phyloP scores from a whole-genome alignment of 2,329 filamentous ascomycete species.

The Pezicula rhizophila region DNA sequence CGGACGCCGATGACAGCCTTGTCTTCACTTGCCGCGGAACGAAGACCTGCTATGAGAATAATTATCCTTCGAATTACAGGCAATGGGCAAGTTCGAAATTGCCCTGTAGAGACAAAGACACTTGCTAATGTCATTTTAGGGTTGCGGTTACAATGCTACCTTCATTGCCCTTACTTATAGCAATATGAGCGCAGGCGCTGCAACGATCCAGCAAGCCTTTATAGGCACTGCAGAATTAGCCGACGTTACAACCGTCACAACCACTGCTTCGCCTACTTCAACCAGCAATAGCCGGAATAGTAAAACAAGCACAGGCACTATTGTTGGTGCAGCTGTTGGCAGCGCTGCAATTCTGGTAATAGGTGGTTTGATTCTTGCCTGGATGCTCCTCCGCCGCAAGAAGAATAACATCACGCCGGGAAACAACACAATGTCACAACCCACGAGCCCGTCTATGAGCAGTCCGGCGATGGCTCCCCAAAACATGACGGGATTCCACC shows the following conservation, averaged over 20 bases:
- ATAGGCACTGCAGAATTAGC: constrained; percentile 4
- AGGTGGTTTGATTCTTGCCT: background rate
- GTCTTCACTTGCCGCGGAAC: constrained; percentile 11
- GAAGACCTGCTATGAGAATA: constrained; percentile 7
- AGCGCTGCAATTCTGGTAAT: background rate
- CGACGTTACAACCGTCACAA: background rate
- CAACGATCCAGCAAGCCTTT: constrained; percentile 5
- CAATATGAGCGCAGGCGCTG: constrained; percentile 1
- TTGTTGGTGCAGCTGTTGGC: background rate
- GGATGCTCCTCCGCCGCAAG: background rate
- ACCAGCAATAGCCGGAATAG: background rate
- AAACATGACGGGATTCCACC: background rate
- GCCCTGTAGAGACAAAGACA: too few relatives aligned
- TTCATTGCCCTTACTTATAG: constrained; percentile 4
- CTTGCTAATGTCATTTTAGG: background rate
- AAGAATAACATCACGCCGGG: background rate
- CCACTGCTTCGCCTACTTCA: background rate
- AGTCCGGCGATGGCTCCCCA: background rate
- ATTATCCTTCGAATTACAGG: constrained; percentile 6
- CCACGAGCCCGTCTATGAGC: background rate
- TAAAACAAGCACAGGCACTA: background rate
- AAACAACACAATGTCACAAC: background rate
- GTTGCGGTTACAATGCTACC: constrained; percentile 6
- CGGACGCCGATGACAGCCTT: constrained; percentile 2
- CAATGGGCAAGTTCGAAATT: constrained; percentile 4